Conservation (phyloP, 2,329 filamentous ascomycete species). For the Fusarium sp. region DNA sequence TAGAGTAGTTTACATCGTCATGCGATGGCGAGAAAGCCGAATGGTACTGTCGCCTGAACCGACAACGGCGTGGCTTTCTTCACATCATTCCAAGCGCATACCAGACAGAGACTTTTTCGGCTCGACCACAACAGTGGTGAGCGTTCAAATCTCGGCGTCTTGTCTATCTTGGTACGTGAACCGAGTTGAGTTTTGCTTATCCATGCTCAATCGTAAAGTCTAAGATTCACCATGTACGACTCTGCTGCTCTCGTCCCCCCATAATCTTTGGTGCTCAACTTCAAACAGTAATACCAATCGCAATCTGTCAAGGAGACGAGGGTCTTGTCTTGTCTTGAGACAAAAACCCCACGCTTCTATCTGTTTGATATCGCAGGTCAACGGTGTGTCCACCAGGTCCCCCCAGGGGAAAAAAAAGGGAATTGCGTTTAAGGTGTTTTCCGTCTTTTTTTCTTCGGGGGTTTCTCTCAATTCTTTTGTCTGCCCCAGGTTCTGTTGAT, state of each 20-base stretch:
- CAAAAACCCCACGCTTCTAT: conserved; percentile 35
- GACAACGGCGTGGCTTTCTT: conserved; percentile 10
- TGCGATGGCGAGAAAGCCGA: conserved; percentile 2
- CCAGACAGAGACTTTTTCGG: background rate
- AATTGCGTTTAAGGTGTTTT: conserved; percentile 7
- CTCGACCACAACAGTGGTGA: background rate
- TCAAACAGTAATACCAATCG: background rate
- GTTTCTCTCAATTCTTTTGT: background rate
- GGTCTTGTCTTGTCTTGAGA: conserved; percentile 10
- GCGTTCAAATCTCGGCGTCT: conserved; percentile 27
- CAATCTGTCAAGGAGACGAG: conserved; percentile 7
- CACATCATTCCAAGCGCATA: background rate
- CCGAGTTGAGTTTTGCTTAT: conserved; percentile 18
- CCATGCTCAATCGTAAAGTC: conserved; percentile 2
- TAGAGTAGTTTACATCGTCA: conserved; percentile 3
- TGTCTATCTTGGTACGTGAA: conserved; percentile 19
- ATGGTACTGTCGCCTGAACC: conserved; percentile 1
- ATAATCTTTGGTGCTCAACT: conserved; percentile 21
- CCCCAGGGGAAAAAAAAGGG: conserved; percentile 5
- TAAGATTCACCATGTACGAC: background rate
- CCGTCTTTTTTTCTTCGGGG: conserved; percentile 13
- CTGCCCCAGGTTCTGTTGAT: conserved; percentile 19
- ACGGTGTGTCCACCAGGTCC: conserved; percentile 20
- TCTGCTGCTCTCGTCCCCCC: conserved; percentile 8
- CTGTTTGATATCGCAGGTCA: conserved; percentile 42